Evolutionary conservation across 179 eudicot species (phyloP), one percentile per base, ranked within the genome.

Genomic region (Beta lomatogona): DNA sequence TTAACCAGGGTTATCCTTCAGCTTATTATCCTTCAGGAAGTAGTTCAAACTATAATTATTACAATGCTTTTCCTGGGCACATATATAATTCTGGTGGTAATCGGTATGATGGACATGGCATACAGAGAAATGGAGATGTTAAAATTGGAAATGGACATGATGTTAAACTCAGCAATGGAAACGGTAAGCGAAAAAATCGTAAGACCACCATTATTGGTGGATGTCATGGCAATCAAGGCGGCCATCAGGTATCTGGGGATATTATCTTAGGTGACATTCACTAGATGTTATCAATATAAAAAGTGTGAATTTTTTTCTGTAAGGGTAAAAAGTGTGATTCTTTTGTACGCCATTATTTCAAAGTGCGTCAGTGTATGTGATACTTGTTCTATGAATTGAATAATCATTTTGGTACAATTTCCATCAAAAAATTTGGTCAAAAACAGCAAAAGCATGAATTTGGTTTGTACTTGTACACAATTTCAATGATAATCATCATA

Each of bases 141-240:
- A 52, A 76, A 5, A 65, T 70, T 0, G 50, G 21, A 12, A 70
- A 70, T 70, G 53, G 55, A 19, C 9, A 70, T 9, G 50, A 46
- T 46, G 50, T 46, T 46, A 46, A 46, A 46, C 5, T 46, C 50
- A 46, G 59, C 12, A 72, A 22, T 21, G 53, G 16, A 16, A 5
- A 3, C 14, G 28, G 15, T 10, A 48, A 50, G 15, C 31, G 5
- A 0, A 50, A 50, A 22, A 41, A 50, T 22, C 70, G 79, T 7
- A 67, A 52, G 31, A 1, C 28, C 28, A 53, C 41, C 44, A 31
- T 48, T 1, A 52, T 75, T 53, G 80, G 80, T 25, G 73, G 80
- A 10, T 52, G 61, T 67, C 61, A 78, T 67, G 63, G 28, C 14
- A 76, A 31, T 76, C 68, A n/a, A 44, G 78, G 78, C 4, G 68